These are phyloP conservation scores for Dothistroma pini DNA, from an alignment of 2,329 filamentous ascomycete genomes.

Conservation along the genomic window DNA sequence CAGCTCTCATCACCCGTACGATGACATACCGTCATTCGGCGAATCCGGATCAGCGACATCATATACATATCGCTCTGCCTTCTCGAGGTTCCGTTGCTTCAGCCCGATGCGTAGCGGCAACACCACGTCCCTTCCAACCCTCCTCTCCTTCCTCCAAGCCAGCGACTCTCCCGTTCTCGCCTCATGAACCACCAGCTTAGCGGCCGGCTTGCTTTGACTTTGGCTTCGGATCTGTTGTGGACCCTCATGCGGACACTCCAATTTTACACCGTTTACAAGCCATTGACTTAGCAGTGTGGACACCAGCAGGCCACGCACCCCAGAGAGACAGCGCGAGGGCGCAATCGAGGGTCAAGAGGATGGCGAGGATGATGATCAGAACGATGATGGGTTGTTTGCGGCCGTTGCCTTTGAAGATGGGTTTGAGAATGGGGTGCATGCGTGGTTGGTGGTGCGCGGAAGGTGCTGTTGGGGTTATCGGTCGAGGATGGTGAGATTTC, in stretches of 20 bases:
- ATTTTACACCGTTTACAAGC: background rate
- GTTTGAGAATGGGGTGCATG: background rate
- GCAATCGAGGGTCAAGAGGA: background rate
- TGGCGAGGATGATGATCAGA: background rate
- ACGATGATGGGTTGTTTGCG: background rate
- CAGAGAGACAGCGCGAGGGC: background rate
- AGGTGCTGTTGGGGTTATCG: background rate
- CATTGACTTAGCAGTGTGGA: background rate
- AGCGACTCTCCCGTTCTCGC: slow-evolving; percentile 24
- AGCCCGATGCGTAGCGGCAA: slow-evolving; percentile 32
- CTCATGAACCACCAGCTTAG: slow-evolving; percentile 27
- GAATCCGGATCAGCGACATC: slow-evolving; percentile 30
- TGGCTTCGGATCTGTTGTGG: no score
- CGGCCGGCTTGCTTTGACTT: no score
- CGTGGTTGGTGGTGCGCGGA: background rate
- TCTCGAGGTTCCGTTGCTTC: slow-evolving; percentile 25
- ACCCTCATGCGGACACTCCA: slow-evolving; percentile 10
- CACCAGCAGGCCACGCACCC: background rate
- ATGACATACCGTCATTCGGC: slow-evolving; percentile 19
- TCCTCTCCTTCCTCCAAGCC: slow-evolving; percentile 23
- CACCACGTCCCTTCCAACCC: slow-evolving; percentile 16
- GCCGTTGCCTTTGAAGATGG: background rate
- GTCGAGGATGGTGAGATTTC: no score
- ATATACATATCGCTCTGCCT: slow-evolving; percentile 24
- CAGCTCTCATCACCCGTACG: slow-evolving; percentile 9